Conservation (phyloP, 352 stramenopile genomes). For the Phytophthora hibernalis region DNA sequence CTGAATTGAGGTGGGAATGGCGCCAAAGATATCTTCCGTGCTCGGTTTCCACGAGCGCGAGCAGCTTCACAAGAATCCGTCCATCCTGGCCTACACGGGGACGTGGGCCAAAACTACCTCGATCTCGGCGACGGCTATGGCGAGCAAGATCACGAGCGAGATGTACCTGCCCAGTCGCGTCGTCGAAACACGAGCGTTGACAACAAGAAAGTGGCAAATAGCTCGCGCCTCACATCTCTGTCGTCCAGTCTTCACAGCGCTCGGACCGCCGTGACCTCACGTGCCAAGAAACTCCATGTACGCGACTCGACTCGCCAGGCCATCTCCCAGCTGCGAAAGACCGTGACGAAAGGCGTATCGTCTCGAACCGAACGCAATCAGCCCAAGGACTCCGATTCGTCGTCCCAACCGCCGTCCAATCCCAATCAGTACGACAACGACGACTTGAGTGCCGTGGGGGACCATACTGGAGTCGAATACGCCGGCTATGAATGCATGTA, state of each 20-base stretch:
- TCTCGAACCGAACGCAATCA: constrained; percentile 5
- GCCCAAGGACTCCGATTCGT: not conserved
- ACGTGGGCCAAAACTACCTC: constrained; percentile 37
- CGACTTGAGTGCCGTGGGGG: not conserved
- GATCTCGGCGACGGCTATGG: constrained; percentile 27
- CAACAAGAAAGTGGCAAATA: constrained; percentile 8
- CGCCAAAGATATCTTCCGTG: constrained; percentile 28
- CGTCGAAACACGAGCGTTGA: constrained; percentile 1
- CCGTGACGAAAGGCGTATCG: constrained; percentile 4
- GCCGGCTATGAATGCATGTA: constrained; percentile 32
- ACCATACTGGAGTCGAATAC: constrained; percentile 11
- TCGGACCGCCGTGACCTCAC: constrained; percentile 12
- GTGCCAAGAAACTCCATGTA: constrained; percentile 35
- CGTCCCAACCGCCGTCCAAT: constrained; percentile 6
- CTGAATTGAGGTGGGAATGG: constrained; percentile 24
- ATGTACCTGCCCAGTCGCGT: not conserved
- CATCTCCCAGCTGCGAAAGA: constrained; percentile 33
- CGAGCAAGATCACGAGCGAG: constrained; percentile 15
- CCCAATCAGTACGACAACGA: constrained; percentile 27
- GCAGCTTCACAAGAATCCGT: constrained; percentile 34
- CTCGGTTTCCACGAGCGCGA: constrained; percentile 34
- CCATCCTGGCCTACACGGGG: constrained; percentile 35
- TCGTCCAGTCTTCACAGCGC: constrained; percentile 32
- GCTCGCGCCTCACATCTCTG: constrained; percentile 21
- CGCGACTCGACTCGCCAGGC: constrained; percentile 34